Evolutionary conservation across 2,329 filamentous ascomycete genomes (phyloP), one percentile per base, ranked within the genome.

Genomic region (Raffaelea deltoideospora): DNA sequence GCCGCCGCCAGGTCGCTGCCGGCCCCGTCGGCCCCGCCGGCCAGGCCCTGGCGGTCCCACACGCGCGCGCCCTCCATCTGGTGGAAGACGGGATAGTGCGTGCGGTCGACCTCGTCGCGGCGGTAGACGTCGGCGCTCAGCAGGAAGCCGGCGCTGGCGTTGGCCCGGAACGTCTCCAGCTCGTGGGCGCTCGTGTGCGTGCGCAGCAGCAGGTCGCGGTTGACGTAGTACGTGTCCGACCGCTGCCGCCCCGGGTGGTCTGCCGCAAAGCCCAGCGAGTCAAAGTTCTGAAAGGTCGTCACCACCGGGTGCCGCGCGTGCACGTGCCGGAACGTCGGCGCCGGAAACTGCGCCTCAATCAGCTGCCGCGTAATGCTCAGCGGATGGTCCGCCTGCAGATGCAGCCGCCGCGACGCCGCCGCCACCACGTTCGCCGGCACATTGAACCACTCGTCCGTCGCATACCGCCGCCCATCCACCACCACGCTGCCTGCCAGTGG

Each of bases 161-260:
- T 75, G 41, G 70, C 65, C 46, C 77, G 66, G 66, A 96, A 84
- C 41, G 81, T 68, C 53, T 90, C 75, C 48, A 82, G 74, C 56
- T 98, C 85, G 54, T 98, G 90, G 0, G 90, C 90, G 47, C 83
- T 90, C 3, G 88, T 96, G 56, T 98, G 90, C 1, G 90, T 98
- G 39, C 90, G 73, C 30, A 98, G 63, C 2, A 98, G 76, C 0
- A 82, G 93, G 35, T 73, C 60, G 46, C 77, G 65, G 59, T 94
- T 94, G 51, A 98, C 61, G 57, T 98, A 98, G 65, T 96, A 98
- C 1, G 90, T 96, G 59, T 98, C 90, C 13, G 83, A 88, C 47
- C 74, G 75, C 45, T 74, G 82, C 35, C 90, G 79, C 41, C 90
- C 90, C 4, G 86, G 82, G 50, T 98, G 90, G 54, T 95, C 81